Evolutionary conservation across 148 eudicot species (phyloP).

Genomic region (Camellia sinensis): DNA sequence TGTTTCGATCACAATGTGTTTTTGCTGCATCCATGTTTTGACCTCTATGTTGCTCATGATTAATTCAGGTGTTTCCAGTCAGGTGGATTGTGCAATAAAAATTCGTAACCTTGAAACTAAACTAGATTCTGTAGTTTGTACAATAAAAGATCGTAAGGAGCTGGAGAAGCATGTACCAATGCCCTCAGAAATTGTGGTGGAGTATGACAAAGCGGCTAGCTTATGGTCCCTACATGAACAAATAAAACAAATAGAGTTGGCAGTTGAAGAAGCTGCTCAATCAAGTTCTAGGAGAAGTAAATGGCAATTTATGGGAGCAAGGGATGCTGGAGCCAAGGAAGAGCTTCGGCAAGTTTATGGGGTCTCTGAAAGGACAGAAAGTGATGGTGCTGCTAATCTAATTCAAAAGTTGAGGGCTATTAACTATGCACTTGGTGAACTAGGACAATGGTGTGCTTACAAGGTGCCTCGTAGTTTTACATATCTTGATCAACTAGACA

Average conservation of each 20-base stretch:
- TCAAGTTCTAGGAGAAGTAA: slow-evolving; percentile 90
- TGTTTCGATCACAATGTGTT: slow-evolving; percentile 2
- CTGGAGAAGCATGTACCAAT: slow-evolving; percentile 95
- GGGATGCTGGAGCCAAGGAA: slow-evolving; percentile 98
- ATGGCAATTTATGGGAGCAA: slow-evolving; percentile 99
- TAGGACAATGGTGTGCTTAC: slow-evolving; percentile 99
- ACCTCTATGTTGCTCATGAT: not conserved
- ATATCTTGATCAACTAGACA: slow-evolving; percentile 11
- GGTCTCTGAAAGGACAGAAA: slow-evolving; percentile 97
- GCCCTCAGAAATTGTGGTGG: slow-evolving; percentile 93
- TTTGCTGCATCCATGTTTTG: slow-evolving; percentile 2
- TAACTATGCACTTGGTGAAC: slow-evolving; percentile 92
- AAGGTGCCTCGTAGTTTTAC: slow-evolving; percentile 52
- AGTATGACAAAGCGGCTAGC: slow-evolving; percentile 88
- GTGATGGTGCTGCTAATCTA: slow-evolving; percentile 97
- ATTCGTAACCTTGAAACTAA: slow-evolving; percentile 95
- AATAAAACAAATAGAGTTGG: slow-evolving; percentile 84
- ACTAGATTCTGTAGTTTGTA: slow-evolving; percentile 91
- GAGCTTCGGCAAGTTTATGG: slow-evolving; percentile 96
- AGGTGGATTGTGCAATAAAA: slow-evolving; percentile 95
- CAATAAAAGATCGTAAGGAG: slow-evolving; percentile 93
- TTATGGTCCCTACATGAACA: slow-evolving; percentile 91
- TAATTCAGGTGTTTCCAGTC: slow-evolving; percentile 89
- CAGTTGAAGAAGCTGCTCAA: slow-evolving; percentile 88
- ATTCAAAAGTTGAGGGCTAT: slow-evolving; percentile 96